Base-by-base conservation (phyloP, 148 eudicot species). In the Amaranthus palmeri region DNA sequence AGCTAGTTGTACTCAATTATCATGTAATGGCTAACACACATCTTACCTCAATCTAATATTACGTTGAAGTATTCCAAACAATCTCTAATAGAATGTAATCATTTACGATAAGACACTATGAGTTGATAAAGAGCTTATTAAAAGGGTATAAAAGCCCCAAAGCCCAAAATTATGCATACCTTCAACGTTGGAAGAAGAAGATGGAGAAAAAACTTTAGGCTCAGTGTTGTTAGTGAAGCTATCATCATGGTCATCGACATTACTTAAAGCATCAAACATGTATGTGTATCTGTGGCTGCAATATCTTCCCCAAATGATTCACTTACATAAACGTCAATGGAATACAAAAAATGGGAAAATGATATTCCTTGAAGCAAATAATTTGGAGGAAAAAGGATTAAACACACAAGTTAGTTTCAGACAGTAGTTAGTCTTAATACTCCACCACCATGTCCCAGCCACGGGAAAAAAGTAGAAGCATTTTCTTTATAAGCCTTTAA, bases 221-320 rank as follows among this genome's bases (percentile, higher is more conserved):
- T 86, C 82, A 67, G 64, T 81, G 60, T 91, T 97, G 76, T 91
- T 75, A 63, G 91, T 93, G 80, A 93, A 93, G 72, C 98, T 93
- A 80, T 88, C 93, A 9, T 89, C 96, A 75, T 93, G 89, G n/a
- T 84, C 77, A 55, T 91, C 96, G 40, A 88, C 98, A 48, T 80
- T 88, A 67, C 79, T 72, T 43, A 47, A 3, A 58, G 71, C 77
- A 73, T 44, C 64, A 52, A 89, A 87, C 74, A 50, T 71, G 17
- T n/a, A n/a, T 86, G 86, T 3, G 86, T 69, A 52, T 85, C 90
- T 10, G 88, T 47, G 54, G 86, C 72, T 65, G 82, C 91, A 71
- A 93, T 81, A 80, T 93, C 98, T 82, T 87, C 96, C 42, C 97
- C 98, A 65, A 54, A 86, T 68, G 98, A 88, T 61, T 91, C 97